Evolutionary conservation across 148 eudicot species (phyloP).

Genomic region (Chenopodium quinoa): DNA sequence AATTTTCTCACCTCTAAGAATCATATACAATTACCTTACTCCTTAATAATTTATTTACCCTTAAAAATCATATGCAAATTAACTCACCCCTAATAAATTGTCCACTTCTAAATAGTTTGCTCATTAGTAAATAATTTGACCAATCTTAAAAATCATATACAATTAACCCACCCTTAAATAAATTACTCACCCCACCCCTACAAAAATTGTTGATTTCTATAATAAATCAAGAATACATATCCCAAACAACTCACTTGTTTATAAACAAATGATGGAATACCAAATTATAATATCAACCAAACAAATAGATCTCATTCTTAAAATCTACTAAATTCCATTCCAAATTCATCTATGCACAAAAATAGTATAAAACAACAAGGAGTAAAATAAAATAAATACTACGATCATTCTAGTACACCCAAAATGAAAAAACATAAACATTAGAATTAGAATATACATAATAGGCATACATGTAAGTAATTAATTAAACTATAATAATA

Average conservation of each 20-base stretch:
- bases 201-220: not conserved
- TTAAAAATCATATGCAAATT: no score
- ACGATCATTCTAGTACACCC: not conserved
- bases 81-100: no score
- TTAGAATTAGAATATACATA: not conserved
- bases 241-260: not conserved
- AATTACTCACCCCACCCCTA: no score
- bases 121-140: no score
- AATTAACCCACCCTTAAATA: no score
- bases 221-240: not conserved
- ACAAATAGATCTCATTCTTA: not conserved
- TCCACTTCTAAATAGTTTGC: no score
- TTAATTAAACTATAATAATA: not conserved
- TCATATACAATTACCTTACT: no score
- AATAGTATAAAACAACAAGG: not conserved
- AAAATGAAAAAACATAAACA: not conserved
- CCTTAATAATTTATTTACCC: no score
- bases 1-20: no score
- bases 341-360: not conserved
- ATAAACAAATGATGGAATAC: not conserved
- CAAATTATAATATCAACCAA: conserved; percentile 2
- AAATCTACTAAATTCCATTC: not conserved
- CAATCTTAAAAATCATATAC: no score
- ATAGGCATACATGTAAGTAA: not conserved
- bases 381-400: no score